phyloP scores from a whole-genome alignment of 208 protist genomes.

The Leishmania aethiopica region DNA sequence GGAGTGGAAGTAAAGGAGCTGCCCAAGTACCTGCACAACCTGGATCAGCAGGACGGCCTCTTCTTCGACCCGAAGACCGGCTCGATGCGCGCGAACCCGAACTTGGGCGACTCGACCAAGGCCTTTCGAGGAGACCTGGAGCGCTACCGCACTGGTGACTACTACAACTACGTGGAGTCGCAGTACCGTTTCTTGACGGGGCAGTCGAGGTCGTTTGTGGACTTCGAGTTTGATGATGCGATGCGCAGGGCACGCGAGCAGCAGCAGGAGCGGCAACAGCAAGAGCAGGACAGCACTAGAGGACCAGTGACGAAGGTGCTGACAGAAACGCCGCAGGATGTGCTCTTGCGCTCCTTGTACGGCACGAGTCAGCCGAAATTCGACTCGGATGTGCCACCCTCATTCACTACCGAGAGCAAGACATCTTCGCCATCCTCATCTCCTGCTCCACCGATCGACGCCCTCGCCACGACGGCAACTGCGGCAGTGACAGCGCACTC shows the following conservation, averaged over 20 bases:
- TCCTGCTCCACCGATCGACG: neutral
- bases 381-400: neutral
- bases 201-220: conserved; percentile 78
- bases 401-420: neutral
- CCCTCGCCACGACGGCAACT: neutral
- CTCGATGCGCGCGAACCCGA: conserved; percentile 88
- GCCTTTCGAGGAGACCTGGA: conserved; percentile 80
- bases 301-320: neutral
- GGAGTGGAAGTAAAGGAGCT: conserved; percentile 77
- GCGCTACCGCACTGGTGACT: conserved; percentile 77
- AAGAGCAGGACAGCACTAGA: neutral
- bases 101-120: conserved; percentile 59
- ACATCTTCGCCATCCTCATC: neutral
- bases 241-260: conserved; percentile 27
- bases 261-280: conserved; percentile 6
- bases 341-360: conserved; percentile 62
- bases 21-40: conserved; percentile 87
- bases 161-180: conserved; percentile 78
- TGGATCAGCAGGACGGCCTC: conserved; percentile 60
- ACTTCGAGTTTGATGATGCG: conserved; percentile 80
- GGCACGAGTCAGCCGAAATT: conserved; percentile 22
- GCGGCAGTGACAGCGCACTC: neutral
- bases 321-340: conserved; percentile 41
- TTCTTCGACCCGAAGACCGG: conserved; percentile 89
- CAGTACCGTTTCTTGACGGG: conserved; percentile 84